These are phyloP conservation scores for Fusarium equiseti DNA, from an alignment of 2,329 filamentous ascomycete species.

Conservation along the genomic window DNA sequence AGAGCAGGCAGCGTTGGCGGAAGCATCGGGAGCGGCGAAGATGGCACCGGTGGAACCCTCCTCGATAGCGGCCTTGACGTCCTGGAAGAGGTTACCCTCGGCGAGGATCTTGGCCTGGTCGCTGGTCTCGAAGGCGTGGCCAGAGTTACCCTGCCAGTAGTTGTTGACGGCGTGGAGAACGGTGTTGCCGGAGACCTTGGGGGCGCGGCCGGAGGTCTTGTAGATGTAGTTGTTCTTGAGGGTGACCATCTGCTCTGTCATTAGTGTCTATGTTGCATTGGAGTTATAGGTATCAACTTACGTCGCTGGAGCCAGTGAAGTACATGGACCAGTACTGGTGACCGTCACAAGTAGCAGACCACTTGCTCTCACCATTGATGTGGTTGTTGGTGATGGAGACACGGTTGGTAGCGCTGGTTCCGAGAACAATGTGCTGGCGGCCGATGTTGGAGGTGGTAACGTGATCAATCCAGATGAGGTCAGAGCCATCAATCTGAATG, in stretches of 20 bases:
- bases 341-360: constrained; percentile 69
- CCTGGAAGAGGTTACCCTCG: constrained; percentile 70
- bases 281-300: neutral
- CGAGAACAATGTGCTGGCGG: constrained; percentile 71
- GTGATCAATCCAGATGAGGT: constrained; percentile 65
- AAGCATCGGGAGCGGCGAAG: constrained; percentile 50
- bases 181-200: constrained; percentile 68
- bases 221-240: constrained; percentile 72
- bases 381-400: constrained; percentile 70
- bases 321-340: constrained; percentile 72
- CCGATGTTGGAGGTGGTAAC: constrained; percentile 68
- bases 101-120: constrained; percentile 59
- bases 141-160: constrained; percentile 67
- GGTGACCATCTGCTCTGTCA: constrained; percentile 55
- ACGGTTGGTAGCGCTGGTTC: constrained; percentile 63
- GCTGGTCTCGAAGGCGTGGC: constrained; percentile 68
- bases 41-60: constrained; percentile 48
- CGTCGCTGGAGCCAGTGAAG: constrained; percentile 66
- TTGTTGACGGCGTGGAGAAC: constrained; percentile 72
- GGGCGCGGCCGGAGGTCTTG: constrained; percentile 67
- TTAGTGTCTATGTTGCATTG: neutral
- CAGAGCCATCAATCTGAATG: constrained; percentile 63
- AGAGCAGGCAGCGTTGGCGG: constrained; percentile 57
- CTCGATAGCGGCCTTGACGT: constrained; percentile 59
- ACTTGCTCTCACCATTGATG: constrained; percentile 66